Evolutionary conservation across 2,329 filamentous ascomycete genomes (phyloP).

Genomic region (Elsinoe perseae): DNA sequence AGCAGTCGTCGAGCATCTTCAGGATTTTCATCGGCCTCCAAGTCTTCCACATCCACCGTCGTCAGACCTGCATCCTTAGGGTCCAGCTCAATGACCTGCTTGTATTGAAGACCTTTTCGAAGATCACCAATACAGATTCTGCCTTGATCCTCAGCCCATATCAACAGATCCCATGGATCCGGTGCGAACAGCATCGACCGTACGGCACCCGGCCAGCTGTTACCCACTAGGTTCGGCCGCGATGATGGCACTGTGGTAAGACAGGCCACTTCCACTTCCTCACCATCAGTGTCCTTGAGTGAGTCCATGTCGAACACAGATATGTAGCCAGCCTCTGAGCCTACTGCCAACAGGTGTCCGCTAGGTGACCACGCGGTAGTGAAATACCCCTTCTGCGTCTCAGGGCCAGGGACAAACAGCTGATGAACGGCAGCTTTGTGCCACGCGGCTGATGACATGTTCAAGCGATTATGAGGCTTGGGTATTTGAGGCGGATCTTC

Average conservation of each 20-base stretch:
- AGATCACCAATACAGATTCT: constrained; percentile 67
- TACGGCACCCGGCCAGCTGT: constrained; percentile 57
- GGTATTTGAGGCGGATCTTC: constrained; percentile 30
- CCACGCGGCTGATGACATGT: constrained; percentile 33
- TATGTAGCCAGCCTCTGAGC: constrained; percentile 72
- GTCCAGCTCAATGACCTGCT: constrained; percentile 61
- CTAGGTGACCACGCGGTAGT: constrained; percentile 69
- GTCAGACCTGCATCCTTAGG: constrained; percentile 49
- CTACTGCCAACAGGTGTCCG: constrained; percentile 64
- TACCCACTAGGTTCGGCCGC: constrained; percentile 48
- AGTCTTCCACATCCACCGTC: constrained; percentile 45
- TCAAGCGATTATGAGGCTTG: constrained; percentile 33
- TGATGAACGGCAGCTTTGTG: constrained; percentile 33
- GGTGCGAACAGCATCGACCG: constrained; percentile 89
- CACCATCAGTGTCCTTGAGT: constrained; percentile 30
- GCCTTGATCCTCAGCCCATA: constrained; percentile 87
- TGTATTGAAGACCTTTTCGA: constrained; percentile 56
- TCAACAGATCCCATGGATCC: constrained; percentile 78
- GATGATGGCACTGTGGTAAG: constrained; percentile 73
- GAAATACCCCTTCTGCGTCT: constrained; percentile 54
- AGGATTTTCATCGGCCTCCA: constrained; percentile 32
- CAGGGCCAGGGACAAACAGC: constrained; percentile 34
- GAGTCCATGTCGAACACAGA: constrained; percentile 60
- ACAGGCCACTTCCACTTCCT: constrained; percentile 52
- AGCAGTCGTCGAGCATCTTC: constrained; percentile 15